phyloP scores from a whole-genome alignment of 2,329 filamentous ascomycete species.

The Torrubiellomyces zombiae region DNA sequence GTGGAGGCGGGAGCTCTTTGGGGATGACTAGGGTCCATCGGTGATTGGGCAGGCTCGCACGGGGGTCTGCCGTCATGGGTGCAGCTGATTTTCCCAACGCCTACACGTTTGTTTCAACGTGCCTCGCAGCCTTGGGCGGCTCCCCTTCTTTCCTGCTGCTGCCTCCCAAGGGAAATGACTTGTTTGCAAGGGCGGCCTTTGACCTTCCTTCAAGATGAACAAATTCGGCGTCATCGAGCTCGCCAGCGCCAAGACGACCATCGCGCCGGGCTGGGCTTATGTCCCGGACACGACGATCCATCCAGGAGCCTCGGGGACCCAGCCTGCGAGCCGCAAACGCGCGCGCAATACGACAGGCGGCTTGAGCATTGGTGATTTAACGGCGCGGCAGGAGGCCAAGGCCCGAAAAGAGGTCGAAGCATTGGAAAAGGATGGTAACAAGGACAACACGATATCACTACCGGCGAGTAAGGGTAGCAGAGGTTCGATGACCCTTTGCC shows the following conservation, averaged over 20 bases:
- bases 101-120: too few species aligned
- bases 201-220: conserved; percentile 37
- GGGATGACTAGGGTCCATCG: too few species aligned
- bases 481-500: too few species aligned
- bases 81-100: too few species aligned
- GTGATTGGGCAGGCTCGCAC: too few species aligned
- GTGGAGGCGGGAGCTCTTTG: too few species aligned
- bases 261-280: conserved; percentile 82
- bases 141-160: too few species aligned
- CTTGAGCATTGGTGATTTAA: conserved; percentile 45
- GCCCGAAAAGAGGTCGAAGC: conserved; percentile 67
- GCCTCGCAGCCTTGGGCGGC: too few species aligned
- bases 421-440: conserved; percentile 64
- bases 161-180: too few species aligned
- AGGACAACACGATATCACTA: conserved; percentile 55
- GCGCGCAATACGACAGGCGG: conserved; percentile 37
- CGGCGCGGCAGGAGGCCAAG: conserved; percentile 68
- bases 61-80: too few species aligned
- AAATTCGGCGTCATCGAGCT: conserved; percentile 72
- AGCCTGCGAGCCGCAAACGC: conserved; percentile 51
- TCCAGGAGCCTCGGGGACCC: conserved; percentile 31
- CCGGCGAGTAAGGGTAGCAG: conserved; percentile 29
- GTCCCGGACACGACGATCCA: conserved; percentile 57
- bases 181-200: too few species aligned
- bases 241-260: conserved; percentile 49